phyloP scores from a whole-genome alignment of 2,329 filamentous ascomycete genomes.

The Pestalotiopsis sp. region DNA sequence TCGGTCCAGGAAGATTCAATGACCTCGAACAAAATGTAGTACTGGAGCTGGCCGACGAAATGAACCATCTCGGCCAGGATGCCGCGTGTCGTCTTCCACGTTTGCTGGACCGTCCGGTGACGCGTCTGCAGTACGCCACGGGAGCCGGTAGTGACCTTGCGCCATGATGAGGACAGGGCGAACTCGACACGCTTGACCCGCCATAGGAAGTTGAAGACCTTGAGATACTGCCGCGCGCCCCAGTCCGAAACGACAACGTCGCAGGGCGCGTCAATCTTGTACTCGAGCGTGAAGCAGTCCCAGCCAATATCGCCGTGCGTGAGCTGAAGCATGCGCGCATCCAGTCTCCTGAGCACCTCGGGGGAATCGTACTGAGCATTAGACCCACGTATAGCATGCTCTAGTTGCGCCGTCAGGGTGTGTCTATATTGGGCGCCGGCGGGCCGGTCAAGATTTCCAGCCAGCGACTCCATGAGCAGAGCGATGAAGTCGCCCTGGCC shows the following conservation, averaged over 20 bases:
- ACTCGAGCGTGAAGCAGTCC: slow-evolving; percentile 98
- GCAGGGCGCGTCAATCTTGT: slow-evolving; percentile 94
- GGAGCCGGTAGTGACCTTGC: slow-evolving; percentile 92
- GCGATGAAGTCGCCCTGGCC: slow-evolving; percentile 98
- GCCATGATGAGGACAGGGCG: slow-evolving; percentile 86
- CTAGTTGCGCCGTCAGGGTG: slow-evolving; percentile 94
- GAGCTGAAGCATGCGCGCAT: slow-evolving; percentile 97
- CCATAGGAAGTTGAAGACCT: slow-evolving; percentile 99
- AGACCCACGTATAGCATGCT: slow-evolving; percentile 94
- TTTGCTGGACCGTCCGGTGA: slow-evolving; percentile 66
- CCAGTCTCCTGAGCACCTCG: slow-evolving; percentile 86
- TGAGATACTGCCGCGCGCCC: slow-evolving; percentile 94
- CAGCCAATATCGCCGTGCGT: slow-evolving; percentile 97
- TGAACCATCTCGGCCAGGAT: slow-evolving; percentile 97
- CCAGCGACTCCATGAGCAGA: slow-evolving; percentile 92
- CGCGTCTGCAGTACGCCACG: slow-evolving; percentile 84
- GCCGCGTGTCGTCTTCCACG: slow-evolving; percentile 90
- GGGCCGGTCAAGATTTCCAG: slow-evolving; percentile 88
- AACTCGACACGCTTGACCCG: slow-evolving; percentile 98
- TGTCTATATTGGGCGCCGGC: slow-evolving; percentile 97
- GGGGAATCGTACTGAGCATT: slow-evolving; percentile 95
- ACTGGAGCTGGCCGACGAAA: slow-evolving; percentile 94
- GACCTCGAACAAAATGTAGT: slow-evolving; percentile 98
- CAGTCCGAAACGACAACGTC: slow-evolving; percentile 97
- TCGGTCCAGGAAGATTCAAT: slow-evolving; percentile 96